Evolutionary conservation across 2,329 filamentous ascomycete species (phyloP).

Genomic region (Penicillium sp.): DNA sequence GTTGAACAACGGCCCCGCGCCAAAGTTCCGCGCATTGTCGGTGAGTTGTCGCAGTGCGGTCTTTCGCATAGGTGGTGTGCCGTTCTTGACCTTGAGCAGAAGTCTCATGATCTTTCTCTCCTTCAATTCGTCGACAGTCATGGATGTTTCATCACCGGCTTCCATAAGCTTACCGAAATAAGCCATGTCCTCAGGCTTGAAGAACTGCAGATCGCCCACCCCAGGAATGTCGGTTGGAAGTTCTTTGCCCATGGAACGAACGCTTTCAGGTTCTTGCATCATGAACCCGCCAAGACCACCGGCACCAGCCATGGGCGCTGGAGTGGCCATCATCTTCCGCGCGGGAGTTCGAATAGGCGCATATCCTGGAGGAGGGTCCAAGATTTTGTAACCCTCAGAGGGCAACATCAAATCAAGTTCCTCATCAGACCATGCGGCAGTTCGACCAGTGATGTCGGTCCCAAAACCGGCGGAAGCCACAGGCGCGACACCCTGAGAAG

Average conservation of each 20-base stretch:
- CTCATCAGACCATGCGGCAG: conserved; percentile 83
- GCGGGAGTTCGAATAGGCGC: conserved; percentile 75
- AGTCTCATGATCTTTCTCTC: conserved; percentile 98
- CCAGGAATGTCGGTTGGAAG: conserved; percentile 94
- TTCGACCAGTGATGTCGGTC: conserved; percentile 74
- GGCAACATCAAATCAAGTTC: conserved; percentile 90
- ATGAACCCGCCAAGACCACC: conserved; percentile 76
- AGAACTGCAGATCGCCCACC: conserved; percentile 93
- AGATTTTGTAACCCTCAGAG: conserved; percentile 85
- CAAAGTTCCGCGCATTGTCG: conserved; percentile 94
- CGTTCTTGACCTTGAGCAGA: conserved; percentile 97
- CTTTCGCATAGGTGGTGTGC: conserved; percentile 97
- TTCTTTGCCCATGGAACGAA: conserved; percentile 78
- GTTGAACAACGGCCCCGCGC: conserved; percentile 89
- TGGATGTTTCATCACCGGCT: conserved; percentile 81
- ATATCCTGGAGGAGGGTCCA: conserved; percentile 88
- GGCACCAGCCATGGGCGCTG: conserved; percentile 60
- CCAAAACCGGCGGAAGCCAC: conserved; percentile 66
- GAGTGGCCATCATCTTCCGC: conserved; percentile 70
- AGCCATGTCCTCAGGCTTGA: conserved; percentile 97
- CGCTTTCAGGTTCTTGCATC: conserved; percentile 92
- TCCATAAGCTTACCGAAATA: conserved; percentile 98
- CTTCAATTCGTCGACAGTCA: conserved; percentile 93
- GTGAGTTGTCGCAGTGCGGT: conserved; percentile 95
- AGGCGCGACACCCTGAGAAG: conserved; percentile 57